Base-by-base conservation (phyloP, 192 early-diverging fungal genomes). In the Geranomyces variabilis region DNA sequence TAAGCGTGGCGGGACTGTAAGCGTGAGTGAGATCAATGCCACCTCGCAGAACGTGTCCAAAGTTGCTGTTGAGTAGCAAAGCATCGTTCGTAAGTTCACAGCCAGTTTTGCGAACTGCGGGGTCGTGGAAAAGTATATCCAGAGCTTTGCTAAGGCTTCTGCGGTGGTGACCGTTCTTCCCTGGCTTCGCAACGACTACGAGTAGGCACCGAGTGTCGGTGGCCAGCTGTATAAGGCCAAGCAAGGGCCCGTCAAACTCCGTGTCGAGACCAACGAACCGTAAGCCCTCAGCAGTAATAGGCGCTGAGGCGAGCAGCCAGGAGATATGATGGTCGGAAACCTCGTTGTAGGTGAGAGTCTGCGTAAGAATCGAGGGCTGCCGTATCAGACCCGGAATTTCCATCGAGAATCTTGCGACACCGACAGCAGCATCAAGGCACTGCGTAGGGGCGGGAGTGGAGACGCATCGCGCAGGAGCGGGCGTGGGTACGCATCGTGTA, bases 71-170 rank as follows among this genome's bases (percentile, higher is more conserved):
- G 22, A 68, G 66, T 28, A 68, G 51, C 22, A 68, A 29, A 26
- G 66, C 66, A 36, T 68, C 66, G 48, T 68, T 68, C 22, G 66
- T 68, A 33, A 68, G 66, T 36, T 68, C 66, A 36, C 66, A 68
- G 51, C 66, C 66, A 17, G 66, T 68, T 56, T 68, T 68, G 19
- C 46, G 66, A 36, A 68, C 31, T 19, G 51, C 22, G 2, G 66
- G 47, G 46, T 68, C 66, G 22, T 15, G 19, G 51, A 68, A 56
- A 36, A 68, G 51, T 5, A 8, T 21, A 34, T 68, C 66, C n/a
- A 68, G 66, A 0, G 66, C 66, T 56, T 56, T 47, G 51, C 53
- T 68, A 41, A 41, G 36, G 36, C 36, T 41, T 10, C 36, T 41
- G n/a, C n/a, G n/a, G n/a, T n/a, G n/a, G n/a, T n/a, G n/a, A n/a